phyloP scores from a whole-genome alignment of 2,329 filamentous ascomycete species.

The Coccinonectria pachysandricola region DNA sequence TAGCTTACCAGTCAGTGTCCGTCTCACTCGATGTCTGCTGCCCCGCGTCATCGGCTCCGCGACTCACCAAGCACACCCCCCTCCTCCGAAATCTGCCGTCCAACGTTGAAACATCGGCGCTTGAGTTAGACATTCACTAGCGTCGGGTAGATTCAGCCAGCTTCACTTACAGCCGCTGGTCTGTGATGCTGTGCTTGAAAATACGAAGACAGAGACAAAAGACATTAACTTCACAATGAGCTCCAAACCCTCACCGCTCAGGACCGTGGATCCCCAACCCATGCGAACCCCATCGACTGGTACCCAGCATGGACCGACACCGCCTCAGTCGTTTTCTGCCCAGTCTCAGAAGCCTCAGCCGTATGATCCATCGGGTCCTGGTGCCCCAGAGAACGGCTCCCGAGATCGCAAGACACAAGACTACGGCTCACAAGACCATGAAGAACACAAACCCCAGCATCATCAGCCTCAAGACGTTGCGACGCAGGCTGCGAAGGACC shows the following conservation, averaged over 20 bases:
- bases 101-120: no score
- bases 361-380: no score
- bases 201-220: no score
- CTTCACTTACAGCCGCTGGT: no score
- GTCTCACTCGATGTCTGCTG: no score
- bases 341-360: slow-evolving; percentile 10
- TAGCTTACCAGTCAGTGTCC: no score
- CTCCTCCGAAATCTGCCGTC: no score
- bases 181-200: no score
- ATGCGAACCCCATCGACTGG: slow-evolving; percentile 16
- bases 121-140: no score
- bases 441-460: slow-evolving; percentile 1
- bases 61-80: no score
- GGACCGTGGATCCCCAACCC: slow-evolving; percentile 19
- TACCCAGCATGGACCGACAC: slow-evolving; percentile 6
- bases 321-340: slow-evolving; percentile 6
- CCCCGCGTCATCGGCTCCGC: no score
- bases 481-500: slow-evolving; percentile 4
- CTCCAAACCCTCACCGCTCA: slow-evolving; percentile 12
- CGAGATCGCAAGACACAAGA: slow-evolving; percentile 11
- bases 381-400: slow-evolving; percentile 10
- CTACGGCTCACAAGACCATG: slow-evolving; percentile 3
- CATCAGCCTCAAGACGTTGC: slow-evolving; percentile 4
- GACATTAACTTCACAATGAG: slow-evolving; percentile 3
- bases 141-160: no score